Evolutionary conservation across 2,329 filamentous ascomycete species (phyloP).

Genomic region (Colletotrichum sp.): DNA sequence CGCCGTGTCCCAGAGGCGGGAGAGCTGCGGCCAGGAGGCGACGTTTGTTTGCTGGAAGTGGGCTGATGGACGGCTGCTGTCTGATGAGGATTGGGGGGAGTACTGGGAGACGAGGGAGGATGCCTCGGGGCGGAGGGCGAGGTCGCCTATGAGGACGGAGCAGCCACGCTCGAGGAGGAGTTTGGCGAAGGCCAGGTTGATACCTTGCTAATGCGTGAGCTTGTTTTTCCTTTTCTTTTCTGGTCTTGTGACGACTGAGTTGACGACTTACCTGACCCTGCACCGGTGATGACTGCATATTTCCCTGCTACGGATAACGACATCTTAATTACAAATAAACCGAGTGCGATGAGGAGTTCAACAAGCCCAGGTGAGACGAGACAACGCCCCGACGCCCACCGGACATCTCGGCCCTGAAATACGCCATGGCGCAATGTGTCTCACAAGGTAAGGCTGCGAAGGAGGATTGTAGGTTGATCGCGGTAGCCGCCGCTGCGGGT

Average conservation of each 20-base stretch:
- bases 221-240: too few species aligned
- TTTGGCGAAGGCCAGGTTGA: slow-evolving; percentile 38
- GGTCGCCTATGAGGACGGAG: slow-evolving; percentile 42
- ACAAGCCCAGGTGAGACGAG: background rate
- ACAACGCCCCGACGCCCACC: background rate
- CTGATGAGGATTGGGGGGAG: slow-evolving; percentile 24
- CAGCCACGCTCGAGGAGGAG: slow-evolving; percentile 37
- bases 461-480: background rate
- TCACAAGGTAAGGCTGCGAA: background rate
- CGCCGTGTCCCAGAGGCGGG: slow-evolving; percentile 31
- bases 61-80: slow-evolving; percentile 25
- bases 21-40: slow-evolving; percentile 38
- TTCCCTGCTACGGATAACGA: slow-evolving; percentile 28
- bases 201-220: slow-evolving; percentile 31
- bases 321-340: slow-evolving; percentile 3
- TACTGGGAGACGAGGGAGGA: slow-evolving; percentile 34
- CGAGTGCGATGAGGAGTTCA: background rate
- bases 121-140: slow-evolving; percentile 38
- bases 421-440: background rate
- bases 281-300: slow-evolving; percentile 23
- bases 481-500: background rate
- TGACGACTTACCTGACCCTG: slow-evolving; percentile 27
- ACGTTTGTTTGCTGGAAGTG: slow-evolving; percentile 42
- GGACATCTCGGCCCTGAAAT: background rate
- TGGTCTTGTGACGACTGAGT: background rate